Conservation (phyloP, 768 basidiomycete species). For the Mycena galericulata region DNA sequence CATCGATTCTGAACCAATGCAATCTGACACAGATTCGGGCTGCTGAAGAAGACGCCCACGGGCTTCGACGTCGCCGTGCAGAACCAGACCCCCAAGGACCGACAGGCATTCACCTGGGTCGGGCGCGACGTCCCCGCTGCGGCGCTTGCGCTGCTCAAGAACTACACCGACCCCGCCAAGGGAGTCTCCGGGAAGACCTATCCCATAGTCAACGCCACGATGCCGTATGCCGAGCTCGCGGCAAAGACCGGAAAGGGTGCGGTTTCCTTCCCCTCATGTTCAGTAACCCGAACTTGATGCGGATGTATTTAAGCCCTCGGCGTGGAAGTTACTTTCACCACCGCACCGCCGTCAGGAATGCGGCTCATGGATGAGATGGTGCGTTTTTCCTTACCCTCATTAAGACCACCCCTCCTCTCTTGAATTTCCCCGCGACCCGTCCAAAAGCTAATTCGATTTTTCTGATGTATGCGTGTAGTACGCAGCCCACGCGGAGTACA, state of each 20-base stretch:
- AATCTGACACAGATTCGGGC: not conserved
- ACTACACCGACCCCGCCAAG: conserved; percentile 11
- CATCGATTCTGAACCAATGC: not conserved
- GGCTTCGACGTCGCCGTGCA: conserved; percentile 4
- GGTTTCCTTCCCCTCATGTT: not conserved
- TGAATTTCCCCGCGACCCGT: not conserved
- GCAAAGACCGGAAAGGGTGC: conserved; percentile 1
- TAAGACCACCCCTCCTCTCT: not conserved
- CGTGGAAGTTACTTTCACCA: conserved; percentile 15
- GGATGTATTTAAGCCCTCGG: conserved; percentile 8
- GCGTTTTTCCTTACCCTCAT: not conserved
- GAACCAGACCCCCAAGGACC: not conserved
- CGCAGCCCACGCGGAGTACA: conserved; percentile 8
- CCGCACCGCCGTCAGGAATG: not conserved
- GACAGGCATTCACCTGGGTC: conserved; percentile 12
- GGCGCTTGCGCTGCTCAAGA: conserved; percentile 2
- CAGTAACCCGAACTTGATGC: not conserved
- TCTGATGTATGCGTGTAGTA: not conserved
- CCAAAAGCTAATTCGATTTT: no score
- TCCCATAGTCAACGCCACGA: conserved; percentile 6
- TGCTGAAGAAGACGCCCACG: conserved; percentile 2
- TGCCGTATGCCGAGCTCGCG: conserved; percentile 8
- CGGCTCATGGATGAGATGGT: conserved; percentile 8
- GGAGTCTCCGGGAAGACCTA: conserved; percentile 4
- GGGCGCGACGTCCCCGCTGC: not conserved